These are phyloP conservation scores for Aspergillus sp. DNA, from an alignment of 2,329 filamentous ascomycete species.

Conservation along the genomic window DNA sequence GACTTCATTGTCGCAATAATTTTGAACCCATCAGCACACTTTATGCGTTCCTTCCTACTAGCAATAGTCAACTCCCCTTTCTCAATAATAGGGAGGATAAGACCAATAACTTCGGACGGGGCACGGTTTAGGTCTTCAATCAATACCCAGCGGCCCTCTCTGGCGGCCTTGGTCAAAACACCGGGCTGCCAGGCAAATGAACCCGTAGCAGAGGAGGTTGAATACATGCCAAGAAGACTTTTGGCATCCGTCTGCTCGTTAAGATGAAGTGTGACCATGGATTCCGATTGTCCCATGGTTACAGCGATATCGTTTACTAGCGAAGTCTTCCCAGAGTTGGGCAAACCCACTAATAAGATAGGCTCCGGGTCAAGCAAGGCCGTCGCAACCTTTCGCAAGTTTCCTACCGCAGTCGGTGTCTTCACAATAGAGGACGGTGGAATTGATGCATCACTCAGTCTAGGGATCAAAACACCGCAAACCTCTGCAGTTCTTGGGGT, in stretches of 20 bases:
- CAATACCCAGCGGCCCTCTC: constrained; percentile 91
- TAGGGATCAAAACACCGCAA: constrained; percentile 63
- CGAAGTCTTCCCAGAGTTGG: constrained; percentile 88
- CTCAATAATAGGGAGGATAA: constrained; percentile 87
- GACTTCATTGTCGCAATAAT: constrained; percentile 90
- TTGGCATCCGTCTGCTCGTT: constrained; percentile 99
- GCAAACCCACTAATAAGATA: constrained; percentile 73
- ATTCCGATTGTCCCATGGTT: constrained; percentile 70
- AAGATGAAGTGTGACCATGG: constrained; percentile 89
- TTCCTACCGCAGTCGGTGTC: constrained; percentile 68
- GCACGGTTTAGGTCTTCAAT: constrained; percentile 96
- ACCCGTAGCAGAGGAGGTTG: constrained; percentile 78
- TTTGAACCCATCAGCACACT: constrained; percentile 78
- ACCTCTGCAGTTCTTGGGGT: constrained; percentile 61
- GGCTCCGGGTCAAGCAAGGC: constrained; percentile 66
- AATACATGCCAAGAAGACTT: constrained; percentile 89
- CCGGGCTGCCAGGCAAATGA: constrained; percentile 91
- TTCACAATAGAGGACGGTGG: constrained; percentile 55
- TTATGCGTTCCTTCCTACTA: constrained; percentile 78
- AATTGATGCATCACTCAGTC: constrained; percentile 44
- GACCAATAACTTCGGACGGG: constrained; percentile 90
- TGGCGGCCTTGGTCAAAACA: constrained; percentile 87
- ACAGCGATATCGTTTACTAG: constrained; percentile 77
- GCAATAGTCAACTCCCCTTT: constrained; percentile 86
- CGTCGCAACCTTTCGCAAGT: constrained; percentile 64